A percentile compares a stretch with the other conserved stretches of the same genome.
Conservation (phyloP, 2,329 filamentous ascomycete species). For the Aureobasidium zeae region DNA sequence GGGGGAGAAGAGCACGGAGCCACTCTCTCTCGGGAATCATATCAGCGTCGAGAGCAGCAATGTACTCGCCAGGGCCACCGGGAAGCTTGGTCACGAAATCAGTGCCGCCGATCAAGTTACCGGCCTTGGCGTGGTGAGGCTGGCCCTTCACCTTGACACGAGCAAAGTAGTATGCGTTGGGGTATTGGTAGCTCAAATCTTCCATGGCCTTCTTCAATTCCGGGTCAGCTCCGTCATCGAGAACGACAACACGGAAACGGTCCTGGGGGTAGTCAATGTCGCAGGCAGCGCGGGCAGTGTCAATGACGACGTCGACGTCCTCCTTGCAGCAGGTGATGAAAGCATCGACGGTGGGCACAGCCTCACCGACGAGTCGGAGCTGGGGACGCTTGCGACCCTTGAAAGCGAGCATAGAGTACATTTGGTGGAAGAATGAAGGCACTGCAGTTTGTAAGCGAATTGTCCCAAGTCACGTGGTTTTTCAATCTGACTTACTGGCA, state of each 20-base stretch:
- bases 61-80: constrained; percentile 25
- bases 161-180: constrained; percentile 36
- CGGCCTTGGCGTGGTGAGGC: constrained; percentile 49
- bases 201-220: constrained; percentile 30
- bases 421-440: constrained; percentile 71
- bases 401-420: constrained; percentile 47
- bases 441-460: constrained; percentile 47
- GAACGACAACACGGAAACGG: constrained; percentile 31
- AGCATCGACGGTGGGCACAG: constrained; percentile 35
- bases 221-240: constrained; percentile 33
- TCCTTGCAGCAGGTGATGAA: constrained; percentile 39
- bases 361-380: constrained; percentile 19
- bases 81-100: constrained; percentile 19
- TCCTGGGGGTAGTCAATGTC: constrained; percentile 35
- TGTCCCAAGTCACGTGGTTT: neutral
- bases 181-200: constrained; percentile 28
- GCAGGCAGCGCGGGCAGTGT: constrained; percentile 33
- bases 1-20: constrained; percentile 51
- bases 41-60: constrained; percentile 57
- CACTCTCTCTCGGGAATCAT: constrained; percentile 57
- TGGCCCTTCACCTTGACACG: constrained; percentile 32
- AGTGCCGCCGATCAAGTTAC: constrained; percentile 52
- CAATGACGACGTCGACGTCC: constrained; percentile 33
- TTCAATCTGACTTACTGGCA: constrained; percentile 5
- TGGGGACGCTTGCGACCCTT: constrained; percentile 16